Evolutionary conservation across 164 flowering plant genomes (phyloP).

Genomic region (Cinnamomum micranthum): DNA sequence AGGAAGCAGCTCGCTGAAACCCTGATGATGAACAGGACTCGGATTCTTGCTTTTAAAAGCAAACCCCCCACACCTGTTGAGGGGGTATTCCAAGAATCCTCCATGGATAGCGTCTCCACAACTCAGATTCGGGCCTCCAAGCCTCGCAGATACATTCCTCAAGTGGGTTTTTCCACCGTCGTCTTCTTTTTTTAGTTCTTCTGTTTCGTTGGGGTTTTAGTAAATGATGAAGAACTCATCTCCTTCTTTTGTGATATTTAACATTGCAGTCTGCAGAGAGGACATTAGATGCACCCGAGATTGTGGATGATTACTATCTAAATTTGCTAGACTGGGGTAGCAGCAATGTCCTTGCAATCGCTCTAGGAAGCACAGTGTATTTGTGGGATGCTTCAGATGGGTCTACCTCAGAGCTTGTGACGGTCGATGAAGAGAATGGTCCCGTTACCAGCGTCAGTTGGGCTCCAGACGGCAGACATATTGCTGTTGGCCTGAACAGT

Average conservation of each 20-base stretch:
- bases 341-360: slow-evolving; percentile 54
- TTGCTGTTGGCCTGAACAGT: slow-evolving; percentile 53
- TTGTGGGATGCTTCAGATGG: slow-evolving; percentile 55
- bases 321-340: slow-evolving; percentile 64
- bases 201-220: background rate
- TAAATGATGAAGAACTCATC: background rate
- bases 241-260: background rate
- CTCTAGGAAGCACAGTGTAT: slow-evolving; percentile 51
- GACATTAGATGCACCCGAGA: slow-evolving; percentile 62
- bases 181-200: background rate
- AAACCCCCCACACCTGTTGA: slow-evolving; percentile 44
- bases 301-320: slow-evolving; percentile 57
- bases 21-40: slow-evolving; percentile 42
- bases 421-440: slow-evolving; percentile 45
- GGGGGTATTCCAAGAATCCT: slow-evolving; percentile 18
- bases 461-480: slow-evolving; percentile 63
- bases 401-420: slow-evolving; percentile 43
- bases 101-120: slow-evolving; percentile 9
- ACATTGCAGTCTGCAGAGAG: slow-evolving; percentile 56
- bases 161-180: slow-evolving; percentile 24
- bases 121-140: slow-evolving; percentile 26
- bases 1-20: slow-evolving; percentile 40
- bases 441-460: slow-evolving; percentile 60
- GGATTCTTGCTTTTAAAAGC: slow-evolving; percentile 52
- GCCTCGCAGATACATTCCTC: slow-evolving; percentile 47